These are phyloP conservation scores for Melanogaster broomeanus DNA, from an alignment of 768 basidiomycete genomes.

Conservation along the genomic window DNA sequence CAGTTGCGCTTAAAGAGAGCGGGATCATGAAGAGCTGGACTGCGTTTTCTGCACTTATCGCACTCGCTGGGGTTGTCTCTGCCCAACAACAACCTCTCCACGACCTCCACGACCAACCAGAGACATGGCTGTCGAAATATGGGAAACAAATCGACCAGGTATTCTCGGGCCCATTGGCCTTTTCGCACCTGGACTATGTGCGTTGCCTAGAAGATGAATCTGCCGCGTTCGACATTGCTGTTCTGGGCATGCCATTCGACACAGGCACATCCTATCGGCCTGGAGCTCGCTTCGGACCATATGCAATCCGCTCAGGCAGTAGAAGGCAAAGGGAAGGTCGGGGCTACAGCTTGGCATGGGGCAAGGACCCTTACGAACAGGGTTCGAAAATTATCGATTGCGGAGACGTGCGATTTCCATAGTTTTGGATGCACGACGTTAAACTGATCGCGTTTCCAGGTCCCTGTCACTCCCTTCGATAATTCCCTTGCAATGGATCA, in stretches of 20 bases:
- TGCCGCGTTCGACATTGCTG: conserved; percentile 67
- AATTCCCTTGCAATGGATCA: conserved; percentile 83
- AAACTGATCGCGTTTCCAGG: conserved; percentile 37
- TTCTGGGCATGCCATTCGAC: conserved; percentile 82
- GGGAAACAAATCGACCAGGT: conserved; percentile 71
- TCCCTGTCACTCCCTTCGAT: conserved; percentile 80
- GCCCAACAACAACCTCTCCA: conserved; percentile 17
- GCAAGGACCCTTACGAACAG: conserved; percentile 59
- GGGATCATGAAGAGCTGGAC: conserved; percentile 13
- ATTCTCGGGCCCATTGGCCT: conserved; percentile 81
- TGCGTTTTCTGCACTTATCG: background rate
- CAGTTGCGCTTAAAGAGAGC: background rate
- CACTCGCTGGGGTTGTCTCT: background rate
- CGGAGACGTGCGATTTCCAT: conserved; percentile 59
- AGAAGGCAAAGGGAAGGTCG: conserved; percentile 61
- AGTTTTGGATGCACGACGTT: background rate
- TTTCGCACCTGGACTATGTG: conserved; percentile 78
- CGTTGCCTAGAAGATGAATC: conserved; percentile 65
- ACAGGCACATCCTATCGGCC: conserved; percentile 55
- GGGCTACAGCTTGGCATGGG: conserved; percentile 75
- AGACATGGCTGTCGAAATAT: conserved; percentile 71
- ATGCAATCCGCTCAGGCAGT: conserved; percentile 80
- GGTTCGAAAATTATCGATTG: conserved; percentile 74
- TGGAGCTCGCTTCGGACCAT: conserved; percentile 87
- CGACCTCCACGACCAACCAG: conserved; percentile 9